Evolutionary conservation across 129 eudicot genomes (phyloP), one percentile per base, ranked within the genome.

Genomic region (Scalesia atractyloides): DNA sequence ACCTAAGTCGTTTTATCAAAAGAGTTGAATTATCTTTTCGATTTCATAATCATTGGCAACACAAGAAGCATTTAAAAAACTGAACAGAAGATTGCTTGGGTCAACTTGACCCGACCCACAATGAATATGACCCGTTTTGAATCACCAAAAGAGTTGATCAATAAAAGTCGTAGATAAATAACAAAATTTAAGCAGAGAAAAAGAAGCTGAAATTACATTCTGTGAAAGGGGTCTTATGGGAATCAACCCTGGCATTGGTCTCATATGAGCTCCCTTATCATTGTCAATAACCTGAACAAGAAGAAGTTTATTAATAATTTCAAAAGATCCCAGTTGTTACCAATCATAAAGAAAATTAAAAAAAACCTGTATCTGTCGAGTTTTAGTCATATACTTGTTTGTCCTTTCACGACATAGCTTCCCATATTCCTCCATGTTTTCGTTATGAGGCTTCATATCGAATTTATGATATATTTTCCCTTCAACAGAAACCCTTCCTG

Each of bases 361-460:
- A 70, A 15, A 39, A 62, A 92, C 97, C 96, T 85, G 88, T 69
- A 79, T 87, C 71, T 89, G 95, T 80, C 98, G 82, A 49, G 78
- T 83, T 82, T 81, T 89, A 16, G 91, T 83, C 82, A 72, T 76
- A 64, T 79, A 87, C 67, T 89, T 92, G 39, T 79, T 85, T 26
- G 88, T 92, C 78, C 98, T 73, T 64, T 92, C 96, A 65, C 98
- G 93, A 60, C 98, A 92, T 34, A 89, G 82, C 72, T 79, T 83
- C 75, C 94, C 86, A 66, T 92, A 92, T 59, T 79, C 83, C 56
- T 87, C 96, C 34, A 89, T 80, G 76, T 79, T 79, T 75, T 83
- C 91, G 46, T 66, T 53, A 63, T 92, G 96, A 71, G 98, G 98
- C 86, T 82, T 92, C 96, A 92, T 92, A 82, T 92, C 98, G 84